Percentiles rank a stretch among this genome's conserved stretches.
Conservation (phyloP, 2,329 filamentous ascomycete genomes). For the Coniella lustricola region DNA sequence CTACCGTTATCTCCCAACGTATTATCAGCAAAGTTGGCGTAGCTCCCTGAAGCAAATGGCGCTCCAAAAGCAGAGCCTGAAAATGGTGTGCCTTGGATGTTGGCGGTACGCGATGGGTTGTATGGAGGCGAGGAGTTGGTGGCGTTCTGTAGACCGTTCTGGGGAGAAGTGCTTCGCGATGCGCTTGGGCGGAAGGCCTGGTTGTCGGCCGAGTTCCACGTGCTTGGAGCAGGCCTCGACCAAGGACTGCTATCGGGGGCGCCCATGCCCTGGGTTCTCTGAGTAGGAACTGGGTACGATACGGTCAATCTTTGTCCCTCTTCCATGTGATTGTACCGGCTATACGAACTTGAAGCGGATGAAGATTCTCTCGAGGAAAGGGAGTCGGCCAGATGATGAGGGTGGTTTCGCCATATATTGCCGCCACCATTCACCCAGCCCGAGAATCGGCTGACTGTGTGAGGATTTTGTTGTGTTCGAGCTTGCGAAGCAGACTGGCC, state of each 20-base stretch:
- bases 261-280: conserved; percentile 8
- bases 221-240: conserved; percentile 8
- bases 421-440: conserved; percentile 1
- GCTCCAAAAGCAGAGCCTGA: conserved; percentile 3
- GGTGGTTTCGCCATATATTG: conserved; percentile 11
- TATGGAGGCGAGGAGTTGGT: conserved; percentile 14
- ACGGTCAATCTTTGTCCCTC: conserved; percentile 6
- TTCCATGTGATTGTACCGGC: background rate
- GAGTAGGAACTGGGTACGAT: conserved; percentile 5
- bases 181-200: conserved; percentile 9
- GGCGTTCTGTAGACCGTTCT: conserved; percentile 6
- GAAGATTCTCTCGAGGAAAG: conserved; percentile 10
- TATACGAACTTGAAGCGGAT: conserved; percentile 10
- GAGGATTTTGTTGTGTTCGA: conserved; percentile 7
- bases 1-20: conserved; percentile 1
- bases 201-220: conserved; percentile 12
- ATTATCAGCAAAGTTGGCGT: background rate
- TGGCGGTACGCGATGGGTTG: conserved; percentile 7
- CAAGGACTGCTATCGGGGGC: conserved; percentile 10
- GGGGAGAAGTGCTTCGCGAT: conserved; percentile 14
- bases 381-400: background rate
- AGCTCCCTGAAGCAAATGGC: conserved; percentile 1
- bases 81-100: conserved; percentile 1
- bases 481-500: conserved; percentile 10
- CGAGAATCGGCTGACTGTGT: conserved; percentile 7